Base-by-base conservation (phyloP, 2,329 filamentous ascomycete genomes). In the Mariannaea elegans region DNA sequence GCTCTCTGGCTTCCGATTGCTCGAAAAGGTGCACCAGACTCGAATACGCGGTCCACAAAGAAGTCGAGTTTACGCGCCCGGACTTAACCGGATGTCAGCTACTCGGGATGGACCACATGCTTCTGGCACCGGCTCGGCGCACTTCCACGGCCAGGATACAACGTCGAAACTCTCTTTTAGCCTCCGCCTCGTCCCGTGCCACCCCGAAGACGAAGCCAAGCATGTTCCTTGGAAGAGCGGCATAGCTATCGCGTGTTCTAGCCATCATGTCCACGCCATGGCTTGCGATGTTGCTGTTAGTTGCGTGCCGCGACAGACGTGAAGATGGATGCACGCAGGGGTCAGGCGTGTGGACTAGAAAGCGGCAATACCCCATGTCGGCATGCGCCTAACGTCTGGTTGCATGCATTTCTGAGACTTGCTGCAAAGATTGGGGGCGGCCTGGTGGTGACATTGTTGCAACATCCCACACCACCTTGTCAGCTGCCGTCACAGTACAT, bases 11-110 rank as follows among this genome's bases (percentile, higher is more conserved):
- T 71, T 81, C 77, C 75, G 75, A 83, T 83, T 84, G 81, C 78
- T 76, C 76, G 69, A 78, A 67, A 69, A n/a, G 70, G 69, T 67
- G 73, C 75, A 72, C 73, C 74, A 75, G 76, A 75, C 75, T 75
- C 71, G 71, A 67, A 66, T 72, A 69, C 62, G 67, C 75, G 72
- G 75, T 76, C 82, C 81, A 84, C 73, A 78, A 75, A 76, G 73
- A 77, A 77, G 75, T 76, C 76, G 77, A 75, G 72, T 76, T 81
- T 85, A 85, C 78, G 82, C 83, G 83, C 83, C 82, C 67, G 67
- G 65, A 57, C 65, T 74, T 66, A 72, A 73, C 80, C 78, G 74
- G 80, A 76, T 78, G 65, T 64, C 65, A 65, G 53, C 56, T 59
- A 59, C 50, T 56, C 46, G 32, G 50, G 60, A 56, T 21, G 31